Evolutionary conservation across 352 stramenopile genomes (phyloP), one percentile per base, ranked within the genome.

Genomic region (Phytopythium vexans): DNA sequence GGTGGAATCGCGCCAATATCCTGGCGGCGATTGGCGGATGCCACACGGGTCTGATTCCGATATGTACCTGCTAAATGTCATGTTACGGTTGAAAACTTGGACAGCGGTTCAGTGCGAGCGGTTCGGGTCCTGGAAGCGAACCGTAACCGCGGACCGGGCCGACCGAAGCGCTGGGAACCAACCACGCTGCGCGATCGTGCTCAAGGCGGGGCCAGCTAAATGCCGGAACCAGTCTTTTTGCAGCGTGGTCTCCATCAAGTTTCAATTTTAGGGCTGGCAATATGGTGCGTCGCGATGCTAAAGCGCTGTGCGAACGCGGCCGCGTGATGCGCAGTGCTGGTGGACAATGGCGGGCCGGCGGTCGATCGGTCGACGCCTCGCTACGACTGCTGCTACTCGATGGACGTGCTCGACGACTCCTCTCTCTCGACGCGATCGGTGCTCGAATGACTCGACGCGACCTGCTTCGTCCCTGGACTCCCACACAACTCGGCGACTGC

Each of bases 241-340:
- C 77, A 72, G 73, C 75, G 64, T 66, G 67, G 77, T 82, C 77
- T 87, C 70, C 72, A 81, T 81, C 77, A 92, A 89, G 73, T 87
- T 87, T 85, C 73, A 85, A 85, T 86, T 86, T 82, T 82, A 87
- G 88, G 77, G 77, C 71, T 79, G 68, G 66, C 81, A 92, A 86
- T 75, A 91, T 92, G 81, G 81, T 92, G 88, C 62, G 81, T 77
- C 45, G 53, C 49, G 31, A 54, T 54, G 44, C 41, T 47, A 39
- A 8, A 27, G 21, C 21, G 21, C 21, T 27, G 21, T 27, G 21
- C 21, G 21, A 2, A 27, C 21, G 21, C 21, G 21, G 21, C 21
- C 21, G 21, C 21, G 21, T 27, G 21, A 27, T 27, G 21, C 21
- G 21, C 21, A 27, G 21, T 27, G 21, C 21, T 27, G 21, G 21